Conservation (phyloP, 1,284 basidiomycete genomes). For the Phaffia rhodozyma region DNA sequence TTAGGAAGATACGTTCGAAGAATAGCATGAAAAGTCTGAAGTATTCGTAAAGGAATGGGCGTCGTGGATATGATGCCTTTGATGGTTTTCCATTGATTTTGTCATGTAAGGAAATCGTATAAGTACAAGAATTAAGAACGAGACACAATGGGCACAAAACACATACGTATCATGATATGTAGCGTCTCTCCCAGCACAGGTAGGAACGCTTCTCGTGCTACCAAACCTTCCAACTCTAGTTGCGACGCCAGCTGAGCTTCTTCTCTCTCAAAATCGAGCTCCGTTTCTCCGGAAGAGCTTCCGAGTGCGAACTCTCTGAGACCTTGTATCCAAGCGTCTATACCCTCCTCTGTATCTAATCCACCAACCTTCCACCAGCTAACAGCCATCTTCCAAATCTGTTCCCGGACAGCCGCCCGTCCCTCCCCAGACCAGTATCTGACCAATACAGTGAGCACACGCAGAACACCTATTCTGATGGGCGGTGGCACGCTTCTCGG, state of each 20-base stretch:
- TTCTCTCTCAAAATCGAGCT: constrained; percentile 34
- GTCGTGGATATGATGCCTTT: constrained; percentile 2
- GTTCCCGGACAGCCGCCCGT: constrained; percentile 54
- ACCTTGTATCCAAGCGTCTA: constrained; percentile 51
- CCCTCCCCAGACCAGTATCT: constrained; percentile 67
- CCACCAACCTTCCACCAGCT: constrained; percentile 40
- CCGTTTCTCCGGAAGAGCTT: constrained; percentile 41
- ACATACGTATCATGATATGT: constrained; percentile 42
- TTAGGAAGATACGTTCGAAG: constrained; percentile 52
- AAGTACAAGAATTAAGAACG: too few relatives aligned
- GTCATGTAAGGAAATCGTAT: not conserved
- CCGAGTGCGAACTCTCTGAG: constrained; percentile 36
- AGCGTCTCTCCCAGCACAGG: constrained; percentile 74
- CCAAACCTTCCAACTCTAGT: constrained; percentile 30
- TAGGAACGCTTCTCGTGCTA: constrained; percentile 40
- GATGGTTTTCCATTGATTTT: not conserved
- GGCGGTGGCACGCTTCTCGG: constrained; percentile 59
- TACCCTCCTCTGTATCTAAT: constrained; percentile 46
- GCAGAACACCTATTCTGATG: constrained; percentile 59
- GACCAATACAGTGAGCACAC: constrained; percentile 49
- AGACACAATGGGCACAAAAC: too few relatives aligned
- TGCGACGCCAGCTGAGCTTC: constrained; percentile 24
- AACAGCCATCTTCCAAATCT: constrained; percentile 66
- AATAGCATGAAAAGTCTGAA: constrained; percentile 49
- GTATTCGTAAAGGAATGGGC: constrained; percentile 38